Percentiles rank a stretch among this genome's conserved stretches.
Evolutionary conservation across 2,329 filamentous ascomycete genomes (phyloP).

Genomic region (Monilinia fructigena): DNA sequence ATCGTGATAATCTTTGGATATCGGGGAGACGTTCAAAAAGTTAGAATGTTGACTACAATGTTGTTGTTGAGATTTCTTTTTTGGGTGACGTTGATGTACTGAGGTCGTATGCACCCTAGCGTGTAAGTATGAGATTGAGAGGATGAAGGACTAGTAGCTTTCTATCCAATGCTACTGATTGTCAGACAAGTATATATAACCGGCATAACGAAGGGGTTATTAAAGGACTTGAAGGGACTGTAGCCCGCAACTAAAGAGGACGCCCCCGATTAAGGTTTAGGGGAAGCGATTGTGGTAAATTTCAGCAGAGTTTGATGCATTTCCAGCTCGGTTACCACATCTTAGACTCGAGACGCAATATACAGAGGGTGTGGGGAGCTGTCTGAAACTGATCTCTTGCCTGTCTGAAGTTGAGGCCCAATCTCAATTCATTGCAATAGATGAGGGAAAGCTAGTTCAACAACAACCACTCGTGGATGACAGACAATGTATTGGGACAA

Average conservation of each 20-base stretch:
- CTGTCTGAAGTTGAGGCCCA: not conserved
- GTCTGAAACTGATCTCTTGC: not conserved
- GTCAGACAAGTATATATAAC: slow-evolving; percentile 1
- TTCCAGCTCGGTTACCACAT: slow-evolving; percentile 14
- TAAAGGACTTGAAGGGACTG: not conserved
- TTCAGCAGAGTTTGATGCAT: slow-evolving; percentile 1
- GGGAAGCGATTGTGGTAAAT: not conserved
- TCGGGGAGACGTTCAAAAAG: not conserved
- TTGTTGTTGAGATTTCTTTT: not conserved
- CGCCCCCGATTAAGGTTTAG: not conserved
- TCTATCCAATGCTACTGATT: not conserved
- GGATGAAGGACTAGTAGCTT: not conserved
- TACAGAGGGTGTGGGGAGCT: not conserved
- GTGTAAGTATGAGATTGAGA: not conserved
- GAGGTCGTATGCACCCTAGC: not conserved
- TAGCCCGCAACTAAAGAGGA: not conserved
- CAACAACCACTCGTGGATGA: not conserved
- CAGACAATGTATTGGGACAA: slow-evolving; percentile 1
- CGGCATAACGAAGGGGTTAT: not conserved
- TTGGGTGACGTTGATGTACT: not conserved
- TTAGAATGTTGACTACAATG: too few relatives aligned
- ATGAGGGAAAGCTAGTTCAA: not conserved
- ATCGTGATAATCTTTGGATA: not conserved
- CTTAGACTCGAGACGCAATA: not conserved
- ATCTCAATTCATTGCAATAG: not conserved